Percentiles rank a stretch among this genome's conserved stretches.
phyloP scores from a whole-genome alignment of 345 rosid species.

The Hibiscus syriacus region DNA sequence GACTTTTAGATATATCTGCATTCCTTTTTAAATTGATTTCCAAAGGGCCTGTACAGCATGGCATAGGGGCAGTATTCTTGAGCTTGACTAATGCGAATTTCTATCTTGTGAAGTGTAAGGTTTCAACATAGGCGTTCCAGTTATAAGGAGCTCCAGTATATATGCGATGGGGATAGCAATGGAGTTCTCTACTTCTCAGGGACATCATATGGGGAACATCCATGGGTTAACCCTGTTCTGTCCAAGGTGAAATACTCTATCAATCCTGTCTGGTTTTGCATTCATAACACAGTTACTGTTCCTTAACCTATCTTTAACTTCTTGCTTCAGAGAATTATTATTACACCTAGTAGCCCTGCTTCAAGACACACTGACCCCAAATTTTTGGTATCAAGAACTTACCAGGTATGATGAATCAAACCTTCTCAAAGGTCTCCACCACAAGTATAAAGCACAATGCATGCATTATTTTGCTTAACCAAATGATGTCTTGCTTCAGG shows the following conservation, averaged over 20 bases:
- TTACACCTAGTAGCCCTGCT: slow-evolving; percentile 75
- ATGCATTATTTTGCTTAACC: neutral
- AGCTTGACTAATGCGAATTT: neutral
- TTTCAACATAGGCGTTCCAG: slow-evolving; percentile 82
- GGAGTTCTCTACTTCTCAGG: slow-evolving; percentile 90
- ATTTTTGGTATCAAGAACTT: slow-evolving; percentile 74
- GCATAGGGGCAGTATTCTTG: neutral
- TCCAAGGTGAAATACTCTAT: slow-evolving; percentile 47
- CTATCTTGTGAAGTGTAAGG: slow-evolving; percentile 33
- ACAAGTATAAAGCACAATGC: neutral
- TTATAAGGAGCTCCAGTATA: slow-evolving; percentile 89
- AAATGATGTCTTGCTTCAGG: slow-evolving; percentile 1
- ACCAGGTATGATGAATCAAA: slow-evolving; percentile 43
- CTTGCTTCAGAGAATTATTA: slow-evolving; percentile 53
- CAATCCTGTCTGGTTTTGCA: neutral
- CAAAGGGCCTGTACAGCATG: neutral
- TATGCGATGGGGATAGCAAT: slow-evolving; percentile 96
- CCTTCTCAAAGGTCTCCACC: neutral
- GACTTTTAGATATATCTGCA: neutral
- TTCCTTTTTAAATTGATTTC: neutral
- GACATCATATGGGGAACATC: slow-evolving; percentile 87
- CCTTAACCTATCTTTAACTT: neutral
- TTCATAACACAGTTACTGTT: neutral
- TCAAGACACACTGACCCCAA: slow-evolving; percentile 88
- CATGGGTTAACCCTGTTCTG: slow-evolving; percentile 93